These are phyloP conservation scores for Alternaria ventricosa DNA, from an alignment of 2,329 filamentous ascomycete genomes.

Conservation along the genomic window DNA sequence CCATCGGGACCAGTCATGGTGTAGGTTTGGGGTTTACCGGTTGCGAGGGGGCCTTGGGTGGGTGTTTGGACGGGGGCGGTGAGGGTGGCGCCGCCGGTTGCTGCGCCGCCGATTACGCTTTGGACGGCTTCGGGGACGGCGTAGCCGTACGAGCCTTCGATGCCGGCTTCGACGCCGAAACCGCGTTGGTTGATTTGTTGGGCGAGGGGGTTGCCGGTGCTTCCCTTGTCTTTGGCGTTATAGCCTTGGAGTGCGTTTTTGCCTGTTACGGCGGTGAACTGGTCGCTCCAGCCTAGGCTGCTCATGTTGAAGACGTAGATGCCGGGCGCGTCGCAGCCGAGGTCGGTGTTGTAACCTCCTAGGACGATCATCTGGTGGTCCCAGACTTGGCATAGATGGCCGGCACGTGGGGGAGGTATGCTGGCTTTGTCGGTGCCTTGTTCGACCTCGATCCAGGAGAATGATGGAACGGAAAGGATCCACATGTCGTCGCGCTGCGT, in stretches of 20 bases:
- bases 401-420: slow-evolving; percentile 66
- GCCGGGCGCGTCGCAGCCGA: slow-evolving; percentile 70
- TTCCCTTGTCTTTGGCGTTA: slow-evolving; percentile 34
- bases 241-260: slow-evolving; percentile 55
- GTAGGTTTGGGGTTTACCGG: slow-evolving; percentile 72
- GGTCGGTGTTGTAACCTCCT: slow-evolving; percentile 70
- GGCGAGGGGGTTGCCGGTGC: slow-evolving; percentile 54
- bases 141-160: slow-evolving; percentile 70
- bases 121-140: slow-evolving; percentile 70
- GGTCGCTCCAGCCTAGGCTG: slow-evolving; percentile 70
- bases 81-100: slow-evolving; percentile 71
- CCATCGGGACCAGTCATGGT: slow-evolving; percentile 61
- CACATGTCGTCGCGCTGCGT: slow-evolving; percentile 75
- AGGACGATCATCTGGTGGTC: slow-evolving; percentile 81
- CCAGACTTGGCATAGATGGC: slow-evolving; percentile 79
- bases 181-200: slow-evolving; percentile 60
- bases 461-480: slow-evolving; percentile 80
- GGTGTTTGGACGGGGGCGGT: slow-evolving; percentile 68
- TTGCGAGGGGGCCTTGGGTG: slow-evolving; percentile 73
- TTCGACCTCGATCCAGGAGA: slow-evolving; percentile 77
- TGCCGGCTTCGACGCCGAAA: slow-evolving; percentile 61
- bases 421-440: slow-evolving; percentile 44
- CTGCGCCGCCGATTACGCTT: slow-evolving; percentile 70
- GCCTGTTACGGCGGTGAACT: slow-evolving; percentile 70
- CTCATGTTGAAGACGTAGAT: slow-evolving; percentile 81